A percentile compares a stretch with the other conserved stretches of the same genome.
Evolutionary conservation across 2,329 filamentous ascomycete genomes (phyloP).

Genomic region (Alternaria dauci): DNA sequence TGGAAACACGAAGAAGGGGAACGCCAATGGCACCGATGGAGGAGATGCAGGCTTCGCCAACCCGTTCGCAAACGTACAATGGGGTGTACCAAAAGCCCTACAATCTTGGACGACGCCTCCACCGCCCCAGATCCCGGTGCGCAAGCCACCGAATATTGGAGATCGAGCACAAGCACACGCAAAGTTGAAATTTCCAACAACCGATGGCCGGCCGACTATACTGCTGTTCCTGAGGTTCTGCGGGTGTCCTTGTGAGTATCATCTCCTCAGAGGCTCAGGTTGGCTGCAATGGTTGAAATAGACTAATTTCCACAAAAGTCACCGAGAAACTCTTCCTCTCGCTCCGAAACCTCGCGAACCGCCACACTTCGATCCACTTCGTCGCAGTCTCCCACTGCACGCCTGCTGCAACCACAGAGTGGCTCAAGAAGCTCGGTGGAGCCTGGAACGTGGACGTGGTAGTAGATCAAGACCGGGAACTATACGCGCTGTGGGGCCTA

Average conservation of each 20-base stretch:
- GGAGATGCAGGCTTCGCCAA: conserved; percentile 39
- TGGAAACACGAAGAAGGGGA: conserved; percentile 41
- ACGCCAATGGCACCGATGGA: conserved; percentile 19
- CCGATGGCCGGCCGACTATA: conserved; percentile 42
- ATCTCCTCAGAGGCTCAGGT: not conserved
- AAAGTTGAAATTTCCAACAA: conserved; percentile 43
- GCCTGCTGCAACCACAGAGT: conserved; percentile 63
- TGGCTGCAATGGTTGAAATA: conserved; percentile 3
- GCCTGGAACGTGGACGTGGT: conserved; percentile 65
- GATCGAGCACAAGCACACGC: conserved; percentile 37
- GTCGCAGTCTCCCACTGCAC: conserved; percentile 69
- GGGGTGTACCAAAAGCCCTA: conserved; percentile 44
- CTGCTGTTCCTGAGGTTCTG: conserved; percentile 46
- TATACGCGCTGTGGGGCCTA: conserved; percentile 69
- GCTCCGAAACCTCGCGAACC: conserved; percentile 64
- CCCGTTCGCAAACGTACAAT: conserved; percentile 50
- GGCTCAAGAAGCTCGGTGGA: conserved; percentile 66
- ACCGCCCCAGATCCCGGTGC: conserved; percentile 36
- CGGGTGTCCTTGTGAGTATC: conserved; percentile 47
- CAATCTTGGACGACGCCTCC: conserved; percentile 47
- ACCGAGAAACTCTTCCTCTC: conserved; percentile 62
- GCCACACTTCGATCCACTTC: conserved; percentile 61
- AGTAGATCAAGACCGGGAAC: conserved; percentile 64
- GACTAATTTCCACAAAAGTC: conserved; percentile 29
- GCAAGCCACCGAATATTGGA: conserved; percentile 38